These are phyloP conservation scores for Leishmania guyanensis DNA, from an alignment of 208 protist species.

Conservation along the genomic window DNA sequence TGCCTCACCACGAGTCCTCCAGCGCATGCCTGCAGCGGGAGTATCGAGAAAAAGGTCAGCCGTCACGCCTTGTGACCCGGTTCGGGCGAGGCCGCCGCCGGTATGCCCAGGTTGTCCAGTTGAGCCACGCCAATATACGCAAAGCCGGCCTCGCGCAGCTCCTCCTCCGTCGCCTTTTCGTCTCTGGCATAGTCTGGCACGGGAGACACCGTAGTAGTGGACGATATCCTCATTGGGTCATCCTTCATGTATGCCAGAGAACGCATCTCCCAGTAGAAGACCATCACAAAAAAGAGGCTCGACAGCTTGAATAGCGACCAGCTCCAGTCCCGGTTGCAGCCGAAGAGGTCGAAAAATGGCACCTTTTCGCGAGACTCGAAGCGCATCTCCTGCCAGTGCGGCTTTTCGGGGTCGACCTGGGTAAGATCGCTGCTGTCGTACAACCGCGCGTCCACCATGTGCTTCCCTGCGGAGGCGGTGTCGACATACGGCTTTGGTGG, in stretches of 20 bases:
- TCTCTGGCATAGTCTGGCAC: constrained; percentile 81
- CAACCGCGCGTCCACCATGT: constrained; percentile 77
- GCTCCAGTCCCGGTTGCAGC: constrained; percentile 90
- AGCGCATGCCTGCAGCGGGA: not conserved
- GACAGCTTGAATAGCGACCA: constrained; percentile 86
- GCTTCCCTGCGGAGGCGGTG: constrained; percentile 46
- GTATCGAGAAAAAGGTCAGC: not conserved
- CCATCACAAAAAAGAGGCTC: constrained; percentile 46
- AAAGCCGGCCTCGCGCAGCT: constrained; percentile 76
- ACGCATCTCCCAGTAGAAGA: constrained; percentile 79
- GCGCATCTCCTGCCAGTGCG: constrained; percentile 84
- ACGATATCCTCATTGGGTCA: constrained; percentile 48
- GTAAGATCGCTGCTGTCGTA: constrained; percentile 70
- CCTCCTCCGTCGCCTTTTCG: constrained; percentile 81
- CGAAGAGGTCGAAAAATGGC: constrained; percentile 89
- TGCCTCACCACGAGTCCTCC: not conserved
- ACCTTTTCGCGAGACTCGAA: constrained; percentile 80
- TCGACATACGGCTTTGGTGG: constrained; percentile 91
- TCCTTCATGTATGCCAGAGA: constrained; percentile 59
- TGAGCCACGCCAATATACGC: constrained; percentile 81
- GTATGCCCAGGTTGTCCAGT: constrained; percentile 72
- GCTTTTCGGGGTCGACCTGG: constrained; percentile 85
- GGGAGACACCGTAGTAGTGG: constrained; percentile 66
- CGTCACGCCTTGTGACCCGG: not conserved
- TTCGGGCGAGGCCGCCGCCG: not conserved